These are phyloP conservation scores for Inga oerstediana DNA, from an alignment of 306 rosid genomes.

Conservation along the genomic window DNA sequence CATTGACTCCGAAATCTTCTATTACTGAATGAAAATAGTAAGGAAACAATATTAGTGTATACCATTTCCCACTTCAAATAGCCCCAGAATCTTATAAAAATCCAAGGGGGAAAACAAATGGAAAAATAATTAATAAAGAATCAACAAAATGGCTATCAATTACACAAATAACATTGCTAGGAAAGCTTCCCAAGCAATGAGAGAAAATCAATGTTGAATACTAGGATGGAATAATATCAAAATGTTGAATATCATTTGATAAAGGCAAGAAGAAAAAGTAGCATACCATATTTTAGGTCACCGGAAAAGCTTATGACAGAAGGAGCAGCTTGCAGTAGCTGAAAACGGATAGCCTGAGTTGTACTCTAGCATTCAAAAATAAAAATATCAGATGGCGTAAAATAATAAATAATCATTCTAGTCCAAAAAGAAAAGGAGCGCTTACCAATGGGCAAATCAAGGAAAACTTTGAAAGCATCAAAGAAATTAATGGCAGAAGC, in stretches of 20 bases:
- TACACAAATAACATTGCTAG: conserved; percentile 2
- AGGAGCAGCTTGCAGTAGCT: conserved; percentile 87
- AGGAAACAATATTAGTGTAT: conserved; percentile 24
- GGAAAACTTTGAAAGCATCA: conserved; percentile 88
- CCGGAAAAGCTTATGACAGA: conserved; percentile 69
- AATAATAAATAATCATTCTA: conserved; percentile 21
- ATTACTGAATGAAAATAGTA: conserved; percentile 54
- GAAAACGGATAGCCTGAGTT: conserved; percentile 76
- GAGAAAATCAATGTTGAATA: conserved; percentile 4
- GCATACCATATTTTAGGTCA: conserved; percentile 85
- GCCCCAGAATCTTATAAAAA: background rate
- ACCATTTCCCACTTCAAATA: conserved; percentile 23
- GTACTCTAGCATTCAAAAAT: conserved; percentile 66
- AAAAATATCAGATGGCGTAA: conserved; percentile 40
- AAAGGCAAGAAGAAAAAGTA: background rate
- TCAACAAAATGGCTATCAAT: conserved; percentile 18
- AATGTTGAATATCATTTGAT: conserved; percentile 6
- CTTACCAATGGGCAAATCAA: conserved; percentile 91
- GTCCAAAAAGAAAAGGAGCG: conserved; percentile 9
- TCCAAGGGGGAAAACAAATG: conserved; percentile 1
- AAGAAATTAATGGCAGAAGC: conserved; percentile 79
- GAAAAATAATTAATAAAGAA: background rate
- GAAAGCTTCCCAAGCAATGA: conserved; percentile 15
- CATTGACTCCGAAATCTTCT: conserved; percentile 58
- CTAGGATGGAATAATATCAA: conserved; percentile 1